Evolutionary conservation across 2,329 filamentous ascomycete genomes (phyloP), one percentile per base, ranked within the genome.

Genomic region (Pseudogymnoascus sp.): DNA sequence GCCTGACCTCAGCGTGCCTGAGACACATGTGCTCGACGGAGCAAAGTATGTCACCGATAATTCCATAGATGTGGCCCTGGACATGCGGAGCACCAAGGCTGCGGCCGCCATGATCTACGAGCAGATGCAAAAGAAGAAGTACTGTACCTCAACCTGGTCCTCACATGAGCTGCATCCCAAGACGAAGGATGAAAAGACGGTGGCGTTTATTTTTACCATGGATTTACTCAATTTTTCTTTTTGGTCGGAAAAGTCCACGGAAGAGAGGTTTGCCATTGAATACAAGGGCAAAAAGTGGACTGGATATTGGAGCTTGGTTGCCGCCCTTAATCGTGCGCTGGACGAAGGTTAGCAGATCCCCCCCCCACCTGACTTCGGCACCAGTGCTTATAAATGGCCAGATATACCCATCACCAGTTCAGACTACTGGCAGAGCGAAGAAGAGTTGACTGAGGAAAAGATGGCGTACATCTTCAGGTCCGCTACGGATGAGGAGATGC

Each of bases 181-280:
- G 73, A 70, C 83, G 42, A 91, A 91, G 71, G 87, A 95, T 71
- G 89, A 90, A 70, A 81, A 76, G 59, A 92, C 91, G 0, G 85
- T 96, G 21, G 87, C 90, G 65, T 97, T 99, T 72, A 93, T 99
- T 69, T 97, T 99, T 73, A 91, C 90, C 18, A 96, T 99, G 91
- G 94, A 99, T 73, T 75, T 99, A 29, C 78, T 99, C 59, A 99
- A 99, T 73, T 99, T 97, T 72, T 95, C 88, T 21, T 99, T 99
- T 74, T 99, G 94, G 94, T 95, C 90, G 12, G 87, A 90, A 60
- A 68, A 65, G 15, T 75, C 80, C 63, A 70, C 74, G 2, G 86
- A 89, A 9, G 86, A 93, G 69, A 82, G 91, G 9, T 99, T 93
- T 73, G 83, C 88, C 8, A 82, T 99, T 42, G 87, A 90, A 62